Percentiles rank a stretch among this genome's conserved stretches.
Evolutionary conservation across 208 protist genomes (phyloP).

Genomic region (Leishmania lainsoni): DNA sequence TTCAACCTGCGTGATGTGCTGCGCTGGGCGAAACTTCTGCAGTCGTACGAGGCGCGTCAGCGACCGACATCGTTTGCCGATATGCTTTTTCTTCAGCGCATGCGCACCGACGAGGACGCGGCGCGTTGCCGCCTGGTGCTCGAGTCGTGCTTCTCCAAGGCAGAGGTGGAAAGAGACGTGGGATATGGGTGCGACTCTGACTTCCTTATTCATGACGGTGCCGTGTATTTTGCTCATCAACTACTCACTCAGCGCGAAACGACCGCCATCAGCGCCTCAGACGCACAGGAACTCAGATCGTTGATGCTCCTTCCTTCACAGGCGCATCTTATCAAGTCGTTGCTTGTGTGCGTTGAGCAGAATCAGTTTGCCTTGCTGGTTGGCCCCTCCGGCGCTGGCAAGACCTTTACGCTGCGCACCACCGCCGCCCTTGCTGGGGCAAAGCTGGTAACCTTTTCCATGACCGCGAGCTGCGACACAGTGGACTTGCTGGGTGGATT

Average conservation of each 20-base stretch:
- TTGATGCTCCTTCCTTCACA: conserved; percentile 79
- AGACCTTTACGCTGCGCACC: conserved; percentile 95
- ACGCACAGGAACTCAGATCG: conserved; percentile 25
- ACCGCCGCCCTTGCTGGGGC: conserved; percentile 93
- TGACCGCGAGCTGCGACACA: conserved; percentile 98
- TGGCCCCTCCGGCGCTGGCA: conserved; percentile 95
- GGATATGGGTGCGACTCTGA: conserved; percentile 44
- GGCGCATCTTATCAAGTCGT: conserved; percentile 62
- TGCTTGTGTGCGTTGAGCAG: conserved; percentile 92
- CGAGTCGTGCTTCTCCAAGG: conserved; percentile 48
- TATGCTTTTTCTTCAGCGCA: conserved; percentile 87
- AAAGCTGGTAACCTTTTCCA: conserved; percentile 95
- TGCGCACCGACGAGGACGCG: conserved; percentile 82
- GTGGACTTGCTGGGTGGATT: conserved; percentile 99
- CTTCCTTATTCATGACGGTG: conserved; percentile 67
- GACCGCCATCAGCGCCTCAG: conserved; percentile 11
- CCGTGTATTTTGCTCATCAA: conserved; percentile 60
- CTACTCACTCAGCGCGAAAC: conserved; percentile 31
- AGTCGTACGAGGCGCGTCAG: conserved; percentile 46
- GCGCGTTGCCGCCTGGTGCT: conserved; percentile 44
- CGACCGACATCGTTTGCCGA: conserved; percentile 68
- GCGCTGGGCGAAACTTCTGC: conserved; percentile 97
- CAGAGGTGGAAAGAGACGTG: conserved; percentile 25
- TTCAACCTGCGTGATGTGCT: conserved; percentile 99
- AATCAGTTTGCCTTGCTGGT: conserved; percentile 96